Evolutionary conservation across 169 alveolate species (phyloP).

Genomic region (Ichthyophthirius multifiliis): DNA sequence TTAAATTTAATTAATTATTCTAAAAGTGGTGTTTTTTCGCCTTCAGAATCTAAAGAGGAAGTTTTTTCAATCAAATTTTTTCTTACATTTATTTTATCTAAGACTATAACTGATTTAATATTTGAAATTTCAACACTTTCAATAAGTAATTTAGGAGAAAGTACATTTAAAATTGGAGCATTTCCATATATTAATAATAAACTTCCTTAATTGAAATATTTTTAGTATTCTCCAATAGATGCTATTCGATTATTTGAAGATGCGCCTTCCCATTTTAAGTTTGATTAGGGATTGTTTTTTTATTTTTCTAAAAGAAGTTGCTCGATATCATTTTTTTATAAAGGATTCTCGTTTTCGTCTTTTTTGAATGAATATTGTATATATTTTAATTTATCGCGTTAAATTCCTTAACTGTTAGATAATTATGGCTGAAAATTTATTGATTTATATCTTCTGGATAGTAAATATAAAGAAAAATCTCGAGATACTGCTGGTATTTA

Average conservation of each 20-base stretch:
- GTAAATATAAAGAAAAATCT: slow-evolving; percentile 68
- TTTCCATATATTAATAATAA: slow-evolving; percentile 58
- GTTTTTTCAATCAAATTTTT: slow-evolving; percentile 69
- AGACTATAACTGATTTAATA: slow-evolving; percentile 58
- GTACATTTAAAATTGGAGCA: slow-evolving; percentile 52
- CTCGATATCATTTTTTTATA: slow-evolving; percentile 43
- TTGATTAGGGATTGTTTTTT: too few relatives aligned
- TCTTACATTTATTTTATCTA: slow-evolving; percentile 78
- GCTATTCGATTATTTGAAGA: slow-evolving; percentile 70
- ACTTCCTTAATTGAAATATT: slow-evolving; percentile 52
- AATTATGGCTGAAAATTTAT: too few relatives aligned
- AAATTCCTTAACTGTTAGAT: slow-evolving; percentile 21
- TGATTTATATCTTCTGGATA: slow-evolving; percentile 68
- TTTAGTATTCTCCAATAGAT: slow-evolving; percentile 74
- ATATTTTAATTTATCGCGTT: slow-evolving; percentile 63
- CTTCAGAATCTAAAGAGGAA: slow-evolving; percentile 44
- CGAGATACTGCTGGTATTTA: slow-evolving; percentile 69
- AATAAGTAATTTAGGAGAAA: slow-evolving; percentile 63
- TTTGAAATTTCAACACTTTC: slow-evolving; percentile 62
- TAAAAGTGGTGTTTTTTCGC: slow-evolving; percentile 59
- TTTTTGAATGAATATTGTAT: slow-evolving; percentile 60
- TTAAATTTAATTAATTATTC: slow-evolving; percentile 65
- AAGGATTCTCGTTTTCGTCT: slow-evolving; percentile 49
- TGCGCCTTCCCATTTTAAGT: slow-evolving; percentile 75
- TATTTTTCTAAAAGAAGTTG: background rate